A percentile compares a stretch with the other conserved stretches of the same genome.
Evolutionary conservation across 495 filamentous ascomycete genomes (phyloP).

Genomic region (Astrocystis sublimbata): DNA sequence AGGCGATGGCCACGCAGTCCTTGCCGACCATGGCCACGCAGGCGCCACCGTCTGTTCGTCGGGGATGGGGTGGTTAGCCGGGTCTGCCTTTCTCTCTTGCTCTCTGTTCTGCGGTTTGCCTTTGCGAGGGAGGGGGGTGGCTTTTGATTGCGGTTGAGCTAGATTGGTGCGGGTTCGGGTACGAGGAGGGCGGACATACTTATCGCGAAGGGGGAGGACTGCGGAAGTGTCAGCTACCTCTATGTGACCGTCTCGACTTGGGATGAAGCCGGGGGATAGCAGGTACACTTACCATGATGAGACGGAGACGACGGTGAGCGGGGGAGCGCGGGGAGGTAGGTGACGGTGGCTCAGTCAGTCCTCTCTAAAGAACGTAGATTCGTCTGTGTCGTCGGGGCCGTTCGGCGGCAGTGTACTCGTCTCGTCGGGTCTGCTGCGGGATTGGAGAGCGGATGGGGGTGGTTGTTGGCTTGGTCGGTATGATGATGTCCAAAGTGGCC

Average conservation of each 20-base stretch:
- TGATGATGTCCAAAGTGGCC: conserved; percentile 15
- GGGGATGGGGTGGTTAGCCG: conserved; percentile 30
- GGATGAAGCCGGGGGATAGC: neutral
- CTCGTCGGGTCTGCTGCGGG: neutral
- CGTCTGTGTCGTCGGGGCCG: neutral
- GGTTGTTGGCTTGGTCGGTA: conserved; percentile 17
- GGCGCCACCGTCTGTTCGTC: conserved; percentile 79
- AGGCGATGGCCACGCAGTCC: conserved; percentile 98
- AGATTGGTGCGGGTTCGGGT: neutral
- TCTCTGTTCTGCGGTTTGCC: no score
- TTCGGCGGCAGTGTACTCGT: neutral
- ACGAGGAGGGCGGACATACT: conserved; percentile 57
- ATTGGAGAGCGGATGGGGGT: neutral
- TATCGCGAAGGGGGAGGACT: conserved; percentile 86
- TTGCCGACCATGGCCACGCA: conserved; percentile 99
- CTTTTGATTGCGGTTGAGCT: neutral
- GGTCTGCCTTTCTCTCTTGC: conserved; percentile 16
- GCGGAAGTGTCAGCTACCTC: conserved; percentile 22
- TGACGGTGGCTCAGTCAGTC: neutral
- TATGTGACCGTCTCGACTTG: neutral
- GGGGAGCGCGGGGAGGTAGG: neutral
- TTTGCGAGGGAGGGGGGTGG: conserved; percentile 11
- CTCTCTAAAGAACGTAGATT: neutral
- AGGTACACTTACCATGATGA: conserved; percentile 35
- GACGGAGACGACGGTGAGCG: neutral